Evolutionary conservation across 257 asterid genomes (phyloP).

Genomic region (Scutellaria minor): DNA sequence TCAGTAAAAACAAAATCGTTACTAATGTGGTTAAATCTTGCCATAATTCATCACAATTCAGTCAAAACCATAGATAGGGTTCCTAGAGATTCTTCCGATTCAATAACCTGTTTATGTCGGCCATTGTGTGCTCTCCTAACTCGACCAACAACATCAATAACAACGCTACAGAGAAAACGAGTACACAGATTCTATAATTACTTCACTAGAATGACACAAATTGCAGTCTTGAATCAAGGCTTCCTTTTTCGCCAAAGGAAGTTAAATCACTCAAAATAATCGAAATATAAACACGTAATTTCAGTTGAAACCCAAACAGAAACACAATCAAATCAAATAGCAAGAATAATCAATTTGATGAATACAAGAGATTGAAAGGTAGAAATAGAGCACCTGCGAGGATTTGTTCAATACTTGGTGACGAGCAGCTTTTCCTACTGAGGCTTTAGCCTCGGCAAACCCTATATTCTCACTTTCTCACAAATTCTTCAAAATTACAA

Average conservation of each 20-base stretch:
- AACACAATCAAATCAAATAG: background rate
- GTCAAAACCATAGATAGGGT: background rate
- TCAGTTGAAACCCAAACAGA: background rate
- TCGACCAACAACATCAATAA: conserved; percentile 8
- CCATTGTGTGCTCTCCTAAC: background rate
- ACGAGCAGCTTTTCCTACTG: conserved; percentile 39
- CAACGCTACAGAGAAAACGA: background rate
- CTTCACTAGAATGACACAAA: background rate
- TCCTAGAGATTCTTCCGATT: background rate
- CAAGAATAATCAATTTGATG: too few species aligned
- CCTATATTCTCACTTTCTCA: conserved; percentile 41
- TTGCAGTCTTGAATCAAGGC: background rate
- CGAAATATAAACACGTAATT: background rate
- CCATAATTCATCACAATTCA: background rate
- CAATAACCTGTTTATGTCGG: conserved; percentile 9
- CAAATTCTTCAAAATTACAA: conserved; percentile 25
- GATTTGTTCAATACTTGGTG: conserved; percentile 25
- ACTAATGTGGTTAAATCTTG: background rate
- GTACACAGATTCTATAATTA: conserved; percentile 11
- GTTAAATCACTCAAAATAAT: background rate
- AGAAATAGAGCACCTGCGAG: conserved; percentile 28
- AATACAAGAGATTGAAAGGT: background rate
- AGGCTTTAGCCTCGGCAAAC: conserved; percentile 40
- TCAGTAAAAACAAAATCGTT: background rate
- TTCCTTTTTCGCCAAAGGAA: background rate